Evolutionary conservation across 1,284 basidiomycete genomes (phyloP), one percentile per base, ranked within the genome.

Genomic region (Ceratobasidium sp.): DNA sequence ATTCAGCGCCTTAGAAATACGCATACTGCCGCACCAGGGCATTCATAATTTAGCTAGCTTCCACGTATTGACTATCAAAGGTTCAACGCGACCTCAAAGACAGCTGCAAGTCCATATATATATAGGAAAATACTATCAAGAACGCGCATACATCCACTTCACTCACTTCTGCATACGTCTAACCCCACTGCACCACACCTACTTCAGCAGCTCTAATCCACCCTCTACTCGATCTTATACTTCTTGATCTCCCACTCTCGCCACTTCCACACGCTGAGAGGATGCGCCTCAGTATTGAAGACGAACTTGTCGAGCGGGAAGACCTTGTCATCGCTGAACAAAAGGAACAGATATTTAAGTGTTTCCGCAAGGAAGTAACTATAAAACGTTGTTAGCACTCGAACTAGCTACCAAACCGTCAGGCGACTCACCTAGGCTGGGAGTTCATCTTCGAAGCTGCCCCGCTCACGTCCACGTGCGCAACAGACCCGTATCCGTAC

Each of bases 211-310:
- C 61, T 57, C 28, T 54, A 26, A 5, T 43, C 18, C 28, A n/a
- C 23, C 26, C 21, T 35, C 30, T 55, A 69, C 38, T 58, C 32
- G 26, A 75, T 73, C 30, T 62, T 69, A 47, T 73, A 86, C 66
- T 77, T 78, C 71, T 78, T 76, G 67, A 82, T 84, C 78, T 89
- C 87, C 73, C 81, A 79, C 54, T 80, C 77, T 16, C 84, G 86
- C 91, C 89, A 92, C 66, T 85, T 79, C 77, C 93, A 92, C n/a
- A 91, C 83, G 4, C 91, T 92, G 8, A 94, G 81, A 0, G 91
- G 88, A 77, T 94, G 92, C 4, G 91, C 92, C 80, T 94, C 94
- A 2, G 94, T 96, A 79, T 94, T 95, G 79, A 95, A 91, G 38
- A 94, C 91, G 87, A 91, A 94, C 75, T 86, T 81, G 75, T 91